These are phyloP conservation scores for Suillus bovinus DNA, from an alignment of 768 basidiomycete genomes.

Conservation along the genomic window DNA sequence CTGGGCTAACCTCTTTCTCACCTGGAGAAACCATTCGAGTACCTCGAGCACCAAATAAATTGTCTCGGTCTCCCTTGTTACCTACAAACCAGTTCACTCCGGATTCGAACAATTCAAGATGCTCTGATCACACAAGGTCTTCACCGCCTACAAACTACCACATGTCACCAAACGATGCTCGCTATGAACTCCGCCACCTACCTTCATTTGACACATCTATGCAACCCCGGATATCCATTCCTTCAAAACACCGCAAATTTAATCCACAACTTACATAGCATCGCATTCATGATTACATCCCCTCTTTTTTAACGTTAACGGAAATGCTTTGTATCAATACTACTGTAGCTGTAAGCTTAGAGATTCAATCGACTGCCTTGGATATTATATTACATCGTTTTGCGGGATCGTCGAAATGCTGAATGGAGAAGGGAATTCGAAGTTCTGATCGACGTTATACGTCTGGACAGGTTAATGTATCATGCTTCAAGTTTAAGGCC, in stretches of 20 bases:
- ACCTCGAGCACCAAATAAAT: conserved; percentile 20
- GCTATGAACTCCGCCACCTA: conserved; percentile 12
- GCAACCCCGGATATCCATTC: neutral
- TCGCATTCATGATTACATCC: neutral
- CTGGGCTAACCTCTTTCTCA: conserved; percentile 36
- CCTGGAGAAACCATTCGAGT: conserved; percentile 43
- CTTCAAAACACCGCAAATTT: conserved; percentile 1
- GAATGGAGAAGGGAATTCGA: neutral
- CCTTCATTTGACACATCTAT: conserved; percentile 12
- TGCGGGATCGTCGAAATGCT: neutral
- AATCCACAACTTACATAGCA: conserved; percentile 2
- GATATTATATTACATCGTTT: conserved; percentile 2
- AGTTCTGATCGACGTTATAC: neutral
- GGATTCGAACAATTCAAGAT: conserved; percentile 14
- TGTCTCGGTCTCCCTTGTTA: conserved; percentile 25
- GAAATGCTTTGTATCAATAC: conserved; percentile 14
- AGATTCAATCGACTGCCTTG: neutral
- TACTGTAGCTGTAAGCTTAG: conserved; percentile 14
- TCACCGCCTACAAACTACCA: conserved; percentile 5
- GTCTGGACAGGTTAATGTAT: neutral
- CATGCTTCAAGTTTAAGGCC: neutral
- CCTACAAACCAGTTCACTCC: conserved; percentile 27
- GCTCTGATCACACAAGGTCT: neutral
- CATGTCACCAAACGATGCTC: neutral
- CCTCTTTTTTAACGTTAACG: conserved; percentile 3